Evolutionary conservation across 1,139 yeast species (phyloP), one percentile per base, ranked within the genome.

Genomic region (Kluyveromyces marxianus): DNA sequence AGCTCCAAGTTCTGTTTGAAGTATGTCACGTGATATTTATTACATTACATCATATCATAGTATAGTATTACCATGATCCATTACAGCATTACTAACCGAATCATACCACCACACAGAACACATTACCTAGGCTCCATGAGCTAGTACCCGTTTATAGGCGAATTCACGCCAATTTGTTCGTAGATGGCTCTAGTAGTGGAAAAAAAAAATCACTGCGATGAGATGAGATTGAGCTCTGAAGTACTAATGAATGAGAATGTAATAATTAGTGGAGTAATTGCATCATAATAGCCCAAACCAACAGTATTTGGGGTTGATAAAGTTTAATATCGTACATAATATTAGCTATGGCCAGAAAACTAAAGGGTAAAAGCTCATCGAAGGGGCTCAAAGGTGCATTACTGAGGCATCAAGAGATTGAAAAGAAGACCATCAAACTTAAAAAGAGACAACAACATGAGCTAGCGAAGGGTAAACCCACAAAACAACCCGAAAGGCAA

Each of bases 361-460:
- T 59, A 10, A 63, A 59, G 48, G 62, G 66, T 6, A 65, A 60
- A 46, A 45, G 53, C 3, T 56, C 54, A 8, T 63, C 68, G 3
- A 76, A 76, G 50, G 79, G 81, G 5, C 63, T 77, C 41, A 71
- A 69, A 48, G 75, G 75, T 3, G 74, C 81, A 0, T 62, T 77
- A 31, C 52, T 59, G 14, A 62, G 59, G 36, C 69, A 68, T 8
- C 59, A 62, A 41, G 47, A 46, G 14, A 46, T 48, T 10, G 63
- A 58, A n/a, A 48, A 54, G 37, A 36, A 46, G 28, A 48, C 42
- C 14, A 47, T 45, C 26, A 39, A 48, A 34, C 25, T 44, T 5
- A 49, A 51, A 40, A 54, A 50, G 36, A 60, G 59, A 43, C 50
- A 49, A 35, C 51, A 56, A 38, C 54, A 56, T 41, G 48, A 48